phyloP scores from a whole-genome alignment of 441 rosid genomes.

The Gossypium davidsonii region DNA sequence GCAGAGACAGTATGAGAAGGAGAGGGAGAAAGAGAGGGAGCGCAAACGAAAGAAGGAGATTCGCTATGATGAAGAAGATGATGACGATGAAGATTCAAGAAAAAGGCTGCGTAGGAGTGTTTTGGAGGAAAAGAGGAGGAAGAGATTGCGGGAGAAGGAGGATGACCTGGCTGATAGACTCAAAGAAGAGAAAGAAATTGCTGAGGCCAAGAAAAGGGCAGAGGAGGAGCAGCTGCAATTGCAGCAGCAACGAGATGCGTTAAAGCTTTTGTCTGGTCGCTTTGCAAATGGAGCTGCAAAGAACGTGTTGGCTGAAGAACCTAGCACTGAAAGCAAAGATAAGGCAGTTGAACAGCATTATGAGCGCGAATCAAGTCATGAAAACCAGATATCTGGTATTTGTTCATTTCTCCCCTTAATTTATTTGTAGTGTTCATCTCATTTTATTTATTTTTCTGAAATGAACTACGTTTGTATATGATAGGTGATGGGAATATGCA shows the following conservation, averaged over 20 bases:
- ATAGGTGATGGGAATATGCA: constrained; percentile 48
- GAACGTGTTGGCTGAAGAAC: constrained; percentile 29
- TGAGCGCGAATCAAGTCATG: constrained; percentile 31
- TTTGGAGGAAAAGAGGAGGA: constrained; percentile 74
- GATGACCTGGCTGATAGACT: constrained; percentile 71
- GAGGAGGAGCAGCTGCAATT: constrained; percentile 70
- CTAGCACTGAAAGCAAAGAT: constrained; percentile 33
- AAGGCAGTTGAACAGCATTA: constrained; percentile 29
- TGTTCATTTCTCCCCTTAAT: not conserved
- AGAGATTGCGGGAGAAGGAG: constrained; percentile 69
- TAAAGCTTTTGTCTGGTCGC: constrained; percentile 46
- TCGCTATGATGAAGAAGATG: constrained; percentile 76
- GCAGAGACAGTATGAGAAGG: constrained; percentile 88
- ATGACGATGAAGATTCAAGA: constrained; percentile 74
- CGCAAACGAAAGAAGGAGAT: constrained; percentile 86
- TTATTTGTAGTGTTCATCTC: not conserved
- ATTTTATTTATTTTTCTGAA: constrained; percentile 5
- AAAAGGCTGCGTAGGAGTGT: constrained; percentile 76
- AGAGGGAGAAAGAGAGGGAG: constrained; percentile 84
- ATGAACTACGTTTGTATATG: constrained; percentile 10
- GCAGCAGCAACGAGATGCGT: constrained; percentile 55
- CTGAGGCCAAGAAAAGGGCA: constrained; percentile 67
- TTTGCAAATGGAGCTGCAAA: constrained; percentile 40
- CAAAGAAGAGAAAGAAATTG: constrained; percentile 80
- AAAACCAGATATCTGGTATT: constrained; percentile 28